phyloP scores from a whole-genome alignment of 768 basidiomycete species.

The Cystobasidium ongulense region DNA sequence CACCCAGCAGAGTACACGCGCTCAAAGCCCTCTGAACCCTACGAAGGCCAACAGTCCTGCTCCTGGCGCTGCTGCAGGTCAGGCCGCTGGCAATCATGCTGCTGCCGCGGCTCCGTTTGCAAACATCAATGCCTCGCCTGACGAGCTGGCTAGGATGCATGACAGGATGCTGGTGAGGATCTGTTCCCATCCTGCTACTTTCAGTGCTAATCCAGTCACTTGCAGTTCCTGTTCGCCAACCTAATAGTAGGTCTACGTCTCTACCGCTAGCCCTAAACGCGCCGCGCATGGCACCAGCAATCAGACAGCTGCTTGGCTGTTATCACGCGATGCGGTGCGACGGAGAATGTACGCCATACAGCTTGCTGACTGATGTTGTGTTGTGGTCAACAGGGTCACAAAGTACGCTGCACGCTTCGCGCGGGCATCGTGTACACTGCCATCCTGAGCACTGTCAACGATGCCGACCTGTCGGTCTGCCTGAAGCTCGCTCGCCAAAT shows the following conservation, averaged over 20 bases:
- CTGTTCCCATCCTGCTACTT: not conserved
- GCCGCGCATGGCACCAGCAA: not conserved
- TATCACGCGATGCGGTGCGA: not conserved
- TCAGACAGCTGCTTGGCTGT: not conserved
- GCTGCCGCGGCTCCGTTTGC: slow-evolving; percentile 5
- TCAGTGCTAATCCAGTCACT: not conserved
- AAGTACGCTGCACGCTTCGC: slow-evolving; percentile 35
- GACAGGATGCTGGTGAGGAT: slow-evolving; percentile 26
- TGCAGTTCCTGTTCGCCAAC: slow-evolving; percentile 19
- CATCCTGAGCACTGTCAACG: slow-evolving; percentile 36
- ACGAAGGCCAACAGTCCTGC: not conserved
- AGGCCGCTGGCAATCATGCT: not conserved
- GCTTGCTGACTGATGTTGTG: not conserved
- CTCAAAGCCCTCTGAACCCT: not conserved
- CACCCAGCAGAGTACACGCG: not conserved
- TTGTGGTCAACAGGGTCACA: slow-evolving; percentile 32
- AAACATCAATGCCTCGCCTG: not conserved
- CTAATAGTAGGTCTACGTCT: not conserved
- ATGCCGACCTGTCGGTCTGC: slow-evolving; percentile 37
- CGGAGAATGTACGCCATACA: not conserved
- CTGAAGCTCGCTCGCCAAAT: slow-evolving; percentile 36
- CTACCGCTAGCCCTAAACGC: not conserved
- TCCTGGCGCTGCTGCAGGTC: not conserved
- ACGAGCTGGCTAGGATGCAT: slow-evolving; percentile 25
- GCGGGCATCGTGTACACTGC: slow-evolving; percentile 33